Evolutionary conservation across 768 basidiomycete species (phyloP), one percentile per base, ranked within the genome.

Genomic region (Gelatoporia subvermispora): DNA sequence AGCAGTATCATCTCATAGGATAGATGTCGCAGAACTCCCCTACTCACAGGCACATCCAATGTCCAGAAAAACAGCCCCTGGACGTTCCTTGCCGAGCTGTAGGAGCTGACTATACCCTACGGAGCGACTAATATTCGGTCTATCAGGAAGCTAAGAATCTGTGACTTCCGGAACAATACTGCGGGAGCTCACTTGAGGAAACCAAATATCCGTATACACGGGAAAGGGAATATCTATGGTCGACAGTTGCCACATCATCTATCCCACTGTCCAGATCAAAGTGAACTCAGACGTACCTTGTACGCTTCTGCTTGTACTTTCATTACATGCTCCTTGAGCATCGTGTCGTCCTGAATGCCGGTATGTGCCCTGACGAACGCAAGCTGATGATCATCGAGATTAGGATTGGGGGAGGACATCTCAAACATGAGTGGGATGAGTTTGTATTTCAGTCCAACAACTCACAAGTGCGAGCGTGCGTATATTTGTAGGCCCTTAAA

Each of bases 291-390:
- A 41, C 52, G 1, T 20, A 62, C 63, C 31, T 50, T 25, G 41
- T 58, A 64, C 13, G 59, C 60, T 40, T 58, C 52, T 15, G 39
- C 39, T 24, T 58, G 62, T 10, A 60, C 48, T 1, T 34, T 22
- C 8, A 65, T n/a, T 4, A 66, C 47, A 43, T 61, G 63, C 40
- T 43, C 20, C 49, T 56, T 63, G 18, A 64, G 53, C 25, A 43
- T 50, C 1, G 44, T 49, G 2, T 58, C 60, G 42, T 58, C 53
- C 17, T 54, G 43, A 36, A 64, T 63, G 24, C 63, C 57, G 4
- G 60, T 65, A 39, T 37, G 16, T 17, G 38, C 10, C 21, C 48
- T 48, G 47, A 42, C 36, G 41, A 52, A 52, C 8, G 45, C 20
- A 25, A 40, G 22, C 22, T 40, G 39, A 4, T 47, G 38, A 22